Base-by-base conservation (phyloP, 805 yeast species). In the Metschnikowia aberdeeniae region DNA sequence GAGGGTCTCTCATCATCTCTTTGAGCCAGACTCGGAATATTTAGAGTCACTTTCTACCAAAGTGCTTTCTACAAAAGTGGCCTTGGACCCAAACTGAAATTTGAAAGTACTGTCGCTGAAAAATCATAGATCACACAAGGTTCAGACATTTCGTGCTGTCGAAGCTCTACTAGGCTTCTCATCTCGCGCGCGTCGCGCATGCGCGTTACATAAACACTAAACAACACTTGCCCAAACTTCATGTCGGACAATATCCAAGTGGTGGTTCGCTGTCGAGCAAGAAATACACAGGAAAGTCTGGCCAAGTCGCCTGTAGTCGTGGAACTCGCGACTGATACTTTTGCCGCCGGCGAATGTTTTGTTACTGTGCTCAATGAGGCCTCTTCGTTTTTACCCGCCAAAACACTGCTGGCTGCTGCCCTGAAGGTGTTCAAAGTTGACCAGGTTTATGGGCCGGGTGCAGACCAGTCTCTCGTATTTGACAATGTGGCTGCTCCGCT, bases 381-480 rank as follows among this genome's bases (percentile, higher is more conserved):
- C 49, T 57, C 27, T 52, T 56, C 47, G 54, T 52, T 44, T 49
- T 58, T 34, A 54, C 45, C 56, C 40, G 41, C 60, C 22, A 47
- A 58, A 26, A 53, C 58, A 40, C 54, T 56, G 30, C 47, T 61
- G 34, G 37, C 59, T 10, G 31, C 45, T 9, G 19, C 37, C 1
- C 48, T 46, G 27, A 54, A 54, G 34, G 44, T 46, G 12, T 89
- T 84, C 61, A 70, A 76, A 6, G 84, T 89, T 41, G 96, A 89
- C 61, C 81, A 80, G 44, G 93, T 86, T 0, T 88, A 84, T 63
- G 96, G 95, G 1, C 82, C 95, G 1, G 83, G 80, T 49, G 82
- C 92, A 2, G 89, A 81, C 55, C 97, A 89, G 62, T 66, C 71
- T 36, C 66, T 73, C 32, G 61, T 89, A 1, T 89, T 82, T 54